Base-by-base conservation (phyloP, 331 rosid genomes). In the Pyracantha coccinea region DNA sequence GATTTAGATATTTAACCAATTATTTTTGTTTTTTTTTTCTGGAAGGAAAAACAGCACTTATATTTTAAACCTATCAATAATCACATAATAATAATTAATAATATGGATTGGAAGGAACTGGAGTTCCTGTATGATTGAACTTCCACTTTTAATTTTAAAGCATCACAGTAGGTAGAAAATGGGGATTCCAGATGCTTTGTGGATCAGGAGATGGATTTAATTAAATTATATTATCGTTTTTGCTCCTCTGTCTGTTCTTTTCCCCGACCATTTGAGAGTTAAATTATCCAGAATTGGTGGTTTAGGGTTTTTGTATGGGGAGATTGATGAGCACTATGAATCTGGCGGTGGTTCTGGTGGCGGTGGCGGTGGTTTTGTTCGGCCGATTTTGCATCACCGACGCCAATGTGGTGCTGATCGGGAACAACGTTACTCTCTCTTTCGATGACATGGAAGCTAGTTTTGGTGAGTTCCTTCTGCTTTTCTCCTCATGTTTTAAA, bases 371-470 rank as follows among this genome's bases (percentile, higher is more conserved):
- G 59, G 75, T 68, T 78, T 33, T 90, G 70, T 24, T 76, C 66
- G 78, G 83, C 70, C 71, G 72, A 8, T 87, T 66, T 77, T 85
- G 72, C 75, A 59, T 84, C 86, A 78, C 92, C n/a, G 72, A 86
- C 71, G 87, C 96, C 64, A 92, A 81, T 64, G 98, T 95, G 59
- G 90, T 92, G 38, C 76, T 95, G 76, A 90, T 95, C 67, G 98
- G 97, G 79, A 84, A 73, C 61, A 92, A 92, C 55, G 83, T 86
- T 67, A 92, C 97, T 74, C 90, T 84, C 62, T 92, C 99, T 50
- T 92, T 92, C 83, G 97, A 89, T 64, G 97, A 89, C 79, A 81
- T 92, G 63, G 99, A 92, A 83, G 97, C 99, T 80, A 90, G 84
- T 90, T 95, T 95, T 78, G 91, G 99, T 95, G 72, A 84, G 96